These are phyloP conservation scores for Sclerotinia spermophila DNA, from an alignment of 2,329 filamentous ascomycete genomes.

Conservation along the genomic window DNA sequence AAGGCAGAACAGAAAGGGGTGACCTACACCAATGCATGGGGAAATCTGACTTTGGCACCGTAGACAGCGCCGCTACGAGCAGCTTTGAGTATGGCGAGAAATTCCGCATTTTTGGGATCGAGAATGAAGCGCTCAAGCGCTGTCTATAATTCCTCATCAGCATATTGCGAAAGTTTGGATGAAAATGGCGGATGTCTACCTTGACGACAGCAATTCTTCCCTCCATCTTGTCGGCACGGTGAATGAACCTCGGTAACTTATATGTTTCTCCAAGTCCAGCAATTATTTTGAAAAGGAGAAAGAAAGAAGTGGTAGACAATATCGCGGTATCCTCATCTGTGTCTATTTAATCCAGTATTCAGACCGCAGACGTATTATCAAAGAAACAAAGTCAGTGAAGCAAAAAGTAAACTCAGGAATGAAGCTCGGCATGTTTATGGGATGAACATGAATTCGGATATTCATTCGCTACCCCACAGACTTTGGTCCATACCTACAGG, in stretches of 20 bases:
- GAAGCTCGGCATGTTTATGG: constrained; percentile 19
- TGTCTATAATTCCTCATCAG: constrained; percentile 27
- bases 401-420: constrained; percentile 21
- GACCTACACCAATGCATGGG: constrained; percentile 87
- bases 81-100: constrained; percentile 83
- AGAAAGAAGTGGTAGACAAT: not conserved
- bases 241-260: constrained; percentile 32
- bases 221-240: constrained; percentile 29
- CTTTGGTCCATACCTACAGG: not conserved
- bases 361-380: constrained; percentile 7
- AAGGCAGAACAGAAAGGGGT: not conserved
- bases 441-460: constrained; percentile 19
- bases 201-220: constrained; percentile 29
- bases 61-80: constrained; percentile 97
- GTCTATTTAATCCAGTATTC: not conserved
- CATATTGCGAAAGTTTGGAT: not conserved
- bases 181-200: constrained; percentile 21
- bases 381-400: constrained; percentile 1
- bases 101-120: constrained; percentile 79
- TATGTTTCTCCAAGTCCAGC: constrained; percentile 17
- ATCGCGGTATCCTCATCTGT: not conserved
- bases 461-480: constrained; percentile 24
- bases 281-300: not conserved
- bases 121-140: constrained; percentile 72
- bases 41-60: constrained; percentile 95